Conservation (phyloP, 1,284 basidiomycete genomes). For the Golubevia pallescens region DNA sequence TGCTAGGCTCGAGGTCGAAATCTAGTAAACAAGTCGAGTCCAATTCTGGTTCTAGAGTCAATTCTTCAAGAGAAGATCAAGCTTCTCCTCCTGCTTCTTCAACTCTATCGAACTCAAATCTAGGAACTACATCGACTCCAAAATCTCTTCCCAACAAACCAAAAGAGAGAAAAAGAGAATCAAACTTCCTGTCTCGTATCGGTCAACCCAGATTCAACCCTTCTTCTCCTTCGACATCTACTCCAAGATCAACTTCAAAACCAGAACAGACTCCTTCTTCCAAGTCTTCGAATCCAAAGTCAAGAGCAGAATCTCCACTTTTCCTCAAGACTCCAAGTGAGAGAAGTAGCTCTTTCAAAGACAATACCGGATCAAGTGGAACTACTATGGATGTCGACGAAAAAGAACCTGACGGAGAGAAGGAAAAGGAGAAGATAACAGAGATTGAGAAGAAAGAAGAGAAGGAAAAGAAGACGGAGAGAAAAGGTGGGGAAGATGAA, state of each 20-base stretch:
- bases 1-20: too few species aligned
- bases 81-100: not conserved
- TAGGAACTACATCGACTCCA: too few species aligned
- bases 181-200: not conserved
- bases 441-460: not conserved
- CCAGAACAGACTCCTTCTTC: not conserved
- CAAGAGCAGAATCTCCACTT: not conserved
- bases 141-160: not conserved
- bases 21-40: not conserved
- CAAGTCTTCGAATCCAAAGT: not conserved
- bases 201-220: not conserved
- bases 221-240: not conserved
- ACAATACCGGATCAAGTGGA: not conserved
- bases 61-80: not conserved
- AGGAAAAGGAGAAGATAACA: not conserved
- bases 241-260: not conserved
- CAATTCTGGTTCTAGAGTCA: not conserved
- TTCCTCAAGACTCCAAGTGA: not conserved
- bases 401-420: not conserved
- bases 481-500: not conserved
- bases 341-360: not conserved
- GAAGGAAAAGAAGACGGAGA: too few species aligned
- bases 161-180: not conserved
- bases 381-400: not conserved
- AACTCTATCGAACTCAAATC: not conserved